Percentiles rank a stretch among this genome's conserved stretches.
These are phyloP conservation scores for Lipomyces kockii DNA, from an alignment of 805 yeast species.

Conservation along the genomic window DNA sequence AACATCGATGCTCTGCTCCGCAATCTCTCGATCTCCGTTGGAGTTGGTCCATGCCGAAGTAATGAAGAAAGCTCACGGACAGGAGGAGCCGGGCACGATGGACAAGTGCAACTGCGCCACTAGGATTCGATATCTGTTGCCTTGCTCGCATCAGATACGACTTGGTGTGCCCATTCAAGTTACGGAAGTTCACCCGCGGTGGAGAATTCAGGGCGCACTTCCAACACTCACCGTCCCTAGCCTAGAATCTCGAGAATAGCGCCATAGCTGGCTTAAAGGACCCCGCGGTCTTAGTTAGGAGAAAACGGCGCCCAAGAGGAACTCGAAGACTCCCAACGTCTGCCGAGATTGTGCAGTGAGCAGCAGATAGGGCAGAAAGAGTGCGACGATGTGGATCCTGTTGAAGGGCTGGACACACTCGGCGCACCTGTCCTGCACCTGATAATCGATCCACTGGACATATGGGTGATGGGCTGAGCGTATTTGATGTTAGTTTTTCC, in stretches of 20 bases:
- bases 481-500: no score
- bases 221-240: not conserved
- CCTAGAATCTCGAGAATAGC: not conserved
- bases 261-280: not conserved
- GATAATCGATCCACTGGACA: no score
- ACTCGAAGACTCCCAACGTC: not conserved
- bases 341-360: not conserved
- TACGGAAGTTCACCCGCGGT: not conserved
- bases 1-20: not conserved
- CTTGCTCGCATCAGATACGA: not conserved
- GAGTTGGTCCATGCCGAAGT: not conserved
- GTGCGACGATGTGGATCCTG: not conserved
- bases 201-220: not conserved
- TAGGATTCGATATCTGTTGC: not conserved
- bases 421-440: no score
- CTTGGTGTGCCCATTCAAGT: not conserved
- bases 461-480: no score
- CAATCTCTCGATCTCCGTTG: constrained; percentile 4
- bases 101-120: not conserved
- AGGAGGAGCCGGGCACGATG: not conserved
- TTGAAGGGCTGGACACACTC: no score
- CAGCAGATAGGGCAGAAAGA: not conserved
- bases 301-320: not conserved
- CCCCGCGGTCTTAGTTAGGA: not conserved
- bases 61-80: not conserved